These are phyloP conservation scores for Rhododendron molle DNA, from an alignment of 148 eudicot genomes.

Conservation along the genomic window DNA sequence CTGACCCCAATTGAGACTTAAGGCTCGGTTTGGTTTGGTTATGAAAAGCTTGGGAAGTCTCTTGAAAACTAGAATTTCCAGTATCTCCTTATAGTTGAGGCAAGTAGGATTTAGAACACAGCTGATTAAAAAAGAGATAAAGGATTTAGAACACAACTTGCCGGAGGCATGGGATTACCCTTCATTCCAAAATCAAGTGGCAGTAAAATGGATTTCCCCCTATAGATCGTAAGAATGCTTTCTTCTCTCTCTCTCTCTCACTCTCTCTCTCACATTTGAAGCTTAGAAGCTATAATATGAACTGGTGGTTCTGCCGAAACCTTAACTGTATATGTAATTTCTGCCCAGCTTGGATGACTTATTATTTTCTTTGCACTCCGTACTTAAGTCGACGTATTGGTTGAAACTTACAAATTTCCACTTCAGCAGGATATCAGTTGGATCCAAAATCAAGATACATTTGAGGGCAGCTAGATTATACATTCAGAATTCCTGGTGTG, in stretches of 20 bases:
- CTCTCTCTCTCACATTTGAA: not conserved
- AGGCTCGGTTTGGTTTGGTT: too few relatives aligned
- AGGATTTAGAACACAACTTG: not conserved
- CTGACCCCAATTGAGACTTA: too few relatives aligned
- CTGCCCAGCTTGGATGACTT: not conserved
- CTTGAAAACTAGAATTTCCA: not conserved
- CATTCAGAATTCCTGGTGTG: not conserved
- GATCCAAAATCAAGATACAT: slow-evolving; percentile 11
- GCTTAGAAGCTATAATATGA: not conserved
- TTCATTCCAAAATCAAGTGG: not conserved
- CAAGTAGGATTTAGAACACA: not conserved
- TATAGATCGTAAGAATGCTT: too few relatives aligned
- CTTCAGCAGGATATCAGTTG: slow-evolving; percentile 20
- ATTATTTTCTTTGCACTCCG: not conserved
- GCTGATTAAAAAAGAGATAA: too few relatives aligned
- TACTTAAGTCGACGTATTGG: too few relatives aligned
- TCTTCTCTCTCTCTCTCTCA: not conserved
- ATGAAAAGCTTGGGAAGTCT: not conserved
- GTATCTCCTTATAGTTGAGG: not conserved
- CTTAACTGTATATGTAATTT: not conserved
- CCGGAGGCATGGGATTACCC: not conserved
- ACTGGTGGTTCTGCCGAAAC: not conserved
- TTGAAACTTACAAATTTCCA: not conserved
- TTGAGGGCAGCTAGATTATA: not conserved
- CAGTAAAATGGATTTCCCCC: not conserved